Base-by-base conservation (phyloP, 345 rosid genomes). In the Camelina neglecta region DNA sequence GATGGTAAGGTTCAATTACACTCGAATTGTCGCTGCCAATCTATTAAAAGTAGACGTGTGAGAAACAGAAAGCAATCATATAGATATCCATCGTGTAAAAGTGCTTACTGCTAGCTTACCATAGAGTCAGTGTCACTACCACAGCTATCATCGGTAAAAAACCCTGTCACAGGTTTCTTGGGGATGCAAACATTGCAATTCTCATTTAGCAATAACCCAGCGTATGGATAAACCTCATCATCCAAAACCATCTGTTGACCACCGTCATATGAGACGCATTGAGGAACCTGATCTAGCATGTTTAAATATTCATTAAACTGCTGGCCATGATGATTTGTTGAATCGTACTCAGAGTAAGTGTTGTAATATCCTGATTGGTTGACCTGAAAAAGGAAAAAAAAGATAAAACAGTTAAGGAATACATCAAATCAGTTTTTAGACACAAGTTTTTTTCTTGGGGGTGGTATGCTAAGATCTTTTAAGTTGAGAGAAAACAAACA, bases 111-210 rank as follows among this genome's bases (percentile, higher is more conserved):
- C 6, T 29, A 0, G 5, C 31, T 65, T 74, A 74, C 77, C 71
- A 11, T 65, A 45, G 77, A 74, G 65, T 57, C 71, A 47, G 65
- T 45, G 39, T 74, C 71, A 35, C 4, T 4, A 65, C 65, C 71
- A 57, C 64, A 31, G 70, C 65, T 53, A 31, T 20, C 23, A 65
- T 23, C 39, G 1, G 49, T 0, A 1, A 65, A 6, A 65, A n/a
- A 11, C 35, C 59, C 42, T 2, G 66, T 47, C 6, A 65, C 59
- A 3, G 72, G 58, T 1, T 36, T 47, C 45, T 21, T 74, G 0
- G 78, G 72, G 2, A n/a, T 35, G 64, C 63, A 3, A 13, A 20
- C 16, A 47, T 5, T 73, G 38, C 0, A 9, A 42, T 73, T 44
- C 23, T 64, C 67, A 18, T 35, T 21, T 10, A 39, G 10, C 11